Conservation (phyloP, 2,329 filamentous ascomycete species). For the Sclerotinia trifoliorum region DNA sequence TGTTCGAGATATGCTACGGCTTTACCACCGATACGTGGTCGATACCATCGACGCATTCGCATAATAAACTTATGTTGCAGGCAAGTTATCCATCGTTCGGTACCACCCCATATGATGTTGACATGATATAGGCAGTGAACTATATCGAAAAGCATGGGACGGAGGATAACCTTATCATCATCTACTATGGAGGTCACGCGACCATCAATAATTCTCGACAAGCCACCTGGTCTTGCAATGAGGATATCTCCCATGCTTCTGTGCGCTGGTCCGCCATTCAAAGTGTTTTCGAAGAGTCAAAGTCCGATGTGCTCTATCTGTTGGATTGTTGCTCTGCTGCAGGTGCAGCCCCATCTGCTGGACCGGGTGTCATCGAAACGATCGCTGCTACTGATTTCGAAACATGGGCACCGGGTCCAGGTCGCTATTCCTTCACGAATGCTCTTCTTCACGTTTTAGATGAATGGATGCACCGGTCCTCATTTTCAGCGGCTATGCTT, state of each 20-base stretch:
- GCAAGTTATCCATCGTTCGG: constrained; percentile 13
- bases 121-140: constrained; percentile 27
- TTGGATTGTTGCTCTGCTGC: constrained; percentile 30
- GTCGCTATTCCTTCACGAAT: constrained; percentile 28
- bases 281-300: constrained; percentile 30
- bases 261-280: constrained; percentile 32
- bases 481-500: constrained; percentile 32
- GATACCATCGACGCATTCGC: constrained; percentile 31
- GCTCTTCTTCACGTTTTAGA: constrained; percentile 30
- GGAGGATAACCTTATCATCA: constrained; percentile 30
- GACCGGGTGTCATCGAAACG: constrained; percentile 28
- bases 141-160: constrained; percentile 29
- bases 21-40: constrained; percentile 32
- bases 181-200: constrained; percentile 34
- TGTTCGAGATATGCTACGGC: constrained; percentile 30
- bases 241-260: constrained; percentile 24
- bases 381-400: constrained; percentile 30
- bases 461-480: constrained; percentile 28
- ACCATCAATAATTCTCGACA: constrained; percentile 29
- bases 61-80: constrained; percentile 32
- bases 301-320: constrained; percentile 29
- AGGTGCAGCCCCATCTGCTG: constrained; percentile 25
- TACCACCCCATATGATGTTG: neutral
- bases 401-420: constrained; percentile 25
- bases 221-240: constrained; percentile 28